Conservation (phyloP, 805 yeast species). For the Starmerella apis region DNA sequence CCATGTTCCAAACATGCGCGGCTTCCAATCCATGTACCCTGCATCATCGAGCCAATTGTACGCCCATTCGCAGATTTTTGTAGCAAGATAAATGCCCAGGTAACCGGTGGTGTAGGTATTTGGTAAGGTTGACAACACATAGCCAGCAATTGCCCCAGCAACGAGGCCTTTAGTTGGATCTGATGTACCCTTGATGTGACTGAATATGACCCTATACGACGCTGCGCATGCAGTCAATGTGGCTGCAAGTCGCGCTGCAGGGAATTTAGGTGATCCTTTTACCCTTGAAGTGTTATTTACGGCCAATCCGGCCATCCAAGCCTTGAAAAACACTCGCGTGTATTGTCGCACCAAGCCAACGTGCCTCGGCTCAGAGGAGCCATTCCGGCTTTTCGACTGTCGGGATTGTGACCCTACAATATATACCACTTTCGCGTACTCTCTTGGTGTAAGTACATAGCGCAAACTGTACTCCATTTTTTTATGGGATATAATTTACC, state of each 20-base stretch:
- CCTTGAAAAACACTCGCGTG: slow-evolving; percentile 14
- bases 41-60: slow-evolving; percentile 32
- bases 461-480: slow-evolving; percentile 13
- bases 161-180: neutral
- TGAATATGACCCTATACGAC: slow-evolving; percentile 10
- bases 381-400: neutral
- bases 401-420: neutral
- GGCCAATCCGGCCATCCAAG: slow-evolving; percentile 9
- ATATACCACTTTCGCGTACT: slow-evolving; percentile 9
- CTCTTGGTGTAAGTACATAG: slow-evolving; percentile 15
- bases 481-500: neutral
- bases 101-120: slow-evolving; percentile 19
- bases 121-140: slow-evolving; percentile 26
- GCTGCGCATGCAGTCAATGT: slow-evolving; percentile 10
- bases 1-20: slow-evolving; percentile 35
- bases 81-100: slow-evolving; percentile 30
- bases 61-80: slow-evolving; percentile 31
- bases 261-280: neutral
- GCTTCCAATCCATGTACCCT: slow-evolving; percentile 29
- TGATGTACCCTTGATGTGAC: neutral
- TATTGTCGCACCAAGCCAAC: slow-evolving; percentile 7
- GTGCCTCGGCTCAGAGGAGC: slow-evolving; percentile 1
- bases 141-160: slow-evolving; percentile 18
- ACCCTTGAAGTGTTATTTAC: neutral
- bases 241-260: slow-evolving; percentile 7